Evolutionary conservation across 306 rosid genomes (phyloP).

Genomic region (Fragaria vesca): DNA sequence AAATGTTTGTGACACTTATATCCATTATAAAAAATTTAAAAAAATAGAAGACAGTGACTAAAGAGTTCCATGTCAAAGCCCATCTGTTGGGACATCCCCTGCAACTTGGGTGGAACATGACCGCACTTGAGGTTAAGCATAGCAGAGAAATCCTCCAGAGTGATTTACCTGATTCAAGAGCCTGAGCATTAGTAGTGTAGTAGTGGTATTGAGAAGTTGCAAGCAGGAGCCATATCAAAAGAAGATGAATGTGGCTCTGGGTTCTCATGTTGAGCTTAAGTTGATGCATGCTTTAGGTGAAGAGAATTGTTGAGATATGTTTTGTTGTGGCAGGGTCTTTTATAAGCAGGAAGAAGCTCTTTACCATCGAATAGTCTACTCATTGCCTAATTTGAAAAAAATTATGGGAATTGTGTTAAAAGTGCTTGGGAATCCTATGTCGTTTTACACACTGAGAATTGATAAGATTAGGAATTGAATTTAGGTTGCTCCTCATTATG

Average conservation of each 20-base stretch:
- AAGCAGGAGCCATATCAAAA: constrained; percentile 53
- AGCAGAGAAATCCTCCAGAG: background rate
- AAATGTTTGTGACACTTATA: background rate
- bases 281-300: constrained; percentile 30
- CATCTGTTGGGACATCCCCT: background rate
- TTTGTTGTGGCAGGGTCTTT: constrained; percentile 22
- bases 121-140: background rate
- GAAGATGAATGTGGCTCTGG: constrained; percentile 39
- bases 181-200: constrained; percentile 33
- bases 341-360: constrained; percentile 26
- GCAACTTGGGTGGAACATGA: background rate
- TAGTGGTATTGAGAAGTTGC: constrained; percentile 45
- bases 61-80: background rate
- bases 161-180: constrained; percentile 51
- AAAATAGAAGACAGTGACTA: background rate
- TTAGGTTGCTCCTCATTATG: constrained; percentile 44
- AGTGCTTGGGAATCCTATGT: constrained; percentile 66
- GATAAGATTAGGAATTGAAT: constrained; percentile 47
- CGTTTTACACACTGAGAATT: constrained; percentile 18
- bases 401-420: constrained; percentile 38
- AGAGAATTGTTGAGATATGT: constrained; percentile 19
- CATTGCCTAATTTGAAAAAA: constrained; percentile 45
- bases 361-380: constrained; percentile 35
- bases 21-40: background rate
- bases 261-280: constrained; percentile 47